Evolutionary conservation across 1,284 basidiomycete genomes (phyloP).

Genomic region (Cutaneotrichosporon dermatis): DNA sequence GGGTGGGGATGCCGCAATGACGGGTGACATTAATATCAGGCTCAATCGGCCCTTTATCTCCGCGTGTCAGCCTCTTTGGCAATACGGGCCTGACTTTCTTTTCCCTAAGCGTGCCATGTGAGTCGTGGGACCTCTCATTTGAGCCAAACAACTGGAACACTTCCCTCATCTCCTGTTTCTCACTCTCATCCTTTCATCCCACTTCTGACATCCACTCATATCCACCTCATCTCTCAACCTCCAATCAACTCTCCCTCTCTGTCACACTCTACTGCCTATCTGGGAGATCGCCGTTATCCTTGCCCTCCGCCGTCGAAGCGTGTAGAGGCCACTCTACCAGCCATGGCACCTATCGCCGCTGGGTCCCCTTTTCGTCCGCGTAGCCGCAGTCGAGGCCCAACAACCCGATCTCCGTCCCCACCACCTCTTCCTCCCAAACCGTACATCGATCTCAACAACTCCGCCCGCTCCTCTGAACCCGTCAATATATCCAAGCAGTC

Average conservation of each 20-base stretch:
- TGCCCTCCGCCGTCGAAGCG: background rate
- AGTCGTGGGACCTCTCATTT: too few species aligned
- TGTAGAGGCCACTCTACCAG: background rate
- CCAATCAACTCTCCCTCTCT: too few species aligned
- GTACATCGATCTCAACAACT: slow-evolving; percentile 42
- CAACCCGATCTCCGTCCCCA: slow-evolving; percentile 8
- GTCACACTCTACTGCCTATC: background rate
- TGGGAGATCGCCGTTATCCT: too few species aligned
- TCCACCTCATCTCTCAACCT: too few species aligned
- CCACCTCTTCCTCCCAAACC: slow-evolving; percentile 15
- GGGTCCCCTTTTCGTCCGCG: slow-evolving; percentile 18
- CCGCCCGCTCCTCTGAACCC: slow-evolving; percentile 28
- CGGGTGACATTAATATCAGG: too few species aligned
- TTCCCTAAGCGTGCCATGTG: too few species aligned
- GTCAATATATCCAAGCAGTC: slow-evolving; percentile 23
- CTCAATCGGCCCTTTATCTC: too few species aligned
- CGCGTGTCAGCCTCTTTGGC: too few species aligned
- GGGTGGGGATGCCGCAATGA: too few species aligned
- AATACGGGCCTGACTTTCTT: too few species aligned
- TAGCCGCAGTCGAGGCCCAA: slow-evolving; percentile 7
- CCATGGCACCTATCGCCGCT: slow-evolving; percentile 16
- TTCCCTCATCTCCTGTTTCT: too few species aligned
- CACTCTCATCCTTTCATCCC: background rate
- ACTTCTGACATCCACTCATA: background rate
- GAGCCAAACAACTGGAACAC: too few species aligned